Evolutionary conservation across 805 yeast genomes (phyloP).

Genomic region (Scheffersomyces spartinae): DNA sequence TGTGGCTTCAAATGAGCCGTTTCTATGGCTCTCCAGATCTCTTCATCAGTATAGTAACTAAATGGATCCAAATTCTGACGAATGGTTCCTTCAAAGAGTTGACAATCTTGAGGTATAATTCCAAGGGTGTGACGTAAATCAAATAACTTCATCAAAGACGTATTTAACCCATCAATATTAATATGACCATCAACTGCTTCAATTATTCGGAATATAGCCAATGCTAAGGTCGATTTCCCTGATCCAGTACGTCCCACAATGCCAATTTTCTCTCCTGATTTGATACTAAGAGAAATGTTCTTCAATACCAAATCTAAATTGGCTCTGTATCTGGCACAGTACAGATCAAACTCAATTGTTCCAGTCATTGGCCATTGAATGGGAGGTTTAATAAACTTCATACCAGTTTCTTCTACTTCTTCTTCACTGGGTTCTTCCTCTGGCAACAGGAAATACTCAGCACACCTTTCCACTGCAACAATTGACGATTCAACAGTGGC

Average conservation of each 20-base stretch:
- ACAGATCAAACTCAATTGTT: slow-evolving; percentile 44
- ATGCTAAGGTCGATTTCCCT: slow-evolving; percentile 14
- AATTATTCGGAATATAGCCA: slow-evolving; percentile 14
- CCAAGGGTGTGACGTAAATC: slow-evolving; percentile 13
- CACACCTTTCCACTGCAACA: slow-evolving; percentile 57
- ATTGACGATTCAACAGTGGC: slow-evolving; percentile 55
- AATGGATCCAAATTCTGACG: slow-evolving; percentile 17
- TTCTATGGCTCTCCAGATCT: slow-evolving; percentile 12
- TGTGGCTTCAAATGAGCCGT: slow-evolving; percentile 11
- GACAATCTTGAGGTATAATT: slow-evolving; percentile 17
- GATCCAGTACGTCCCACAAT: slow-evolving; percentile 18
- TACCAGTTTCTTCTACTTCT: slow-evolving; percentile 9
- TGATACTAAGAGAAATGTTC: slow-evolving; percentile 6
- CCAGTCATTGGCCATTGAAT: slow-evolving; percentile 10
- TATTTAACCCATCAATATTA: slow-evolving; percentile 9
- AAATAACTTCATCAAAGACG: slow-evolving; percentile 7
- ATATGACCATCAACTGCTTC: slow-evolving; percentile 10
- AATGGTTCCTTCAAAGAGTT: slow-evolving; percentile 13
- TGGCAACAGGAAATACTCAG: slow-evolving; percentile 41
- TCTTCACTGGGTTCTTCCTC: slow-evolving; percentile 14
- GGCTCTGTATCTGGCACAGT: slow-evolving; percentile 76
- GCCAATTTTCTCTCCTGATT: slow-evolving; percentile 14
- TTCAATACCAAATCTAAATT: slow-evolving; percentile 65
- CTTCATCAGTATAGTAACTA: slow-evolving; percentile 10
- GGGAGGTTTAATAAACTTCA: slow-evolving; percentile 23